Conservation (phyloP, 2,329 filamentous ascomycete species). For the Trichoderma arundinaceum region DNA sequence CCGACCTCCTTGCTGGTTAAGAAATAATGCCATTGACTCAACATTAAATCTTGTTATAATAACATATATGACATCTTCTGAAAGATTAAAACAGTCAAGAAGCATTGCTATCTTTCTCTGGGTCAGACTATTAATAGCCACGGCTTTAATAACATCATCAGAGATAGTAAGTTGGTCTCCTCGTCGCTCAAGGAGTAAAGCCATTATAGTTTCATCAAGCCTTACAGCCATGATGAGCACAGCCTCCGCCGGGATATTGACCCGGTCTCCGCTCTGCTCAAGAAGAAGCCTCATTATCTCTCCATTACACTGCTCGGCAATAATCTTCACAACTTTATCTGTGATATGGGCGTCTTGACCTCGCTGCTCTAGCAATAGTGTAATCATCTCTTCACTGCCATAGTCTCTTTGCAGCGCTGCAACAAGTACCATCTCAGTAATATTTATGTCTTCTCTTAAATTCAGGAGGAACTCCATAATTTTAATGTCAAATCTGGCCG, state of each 20-base stretch:
- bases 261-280: neutral
- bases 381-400: neutral
- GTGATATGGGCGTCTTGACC: neutral
- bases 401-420: neutral
- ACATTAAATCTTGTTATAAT: too few species aligned
- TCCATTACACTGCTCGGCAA: neutral
- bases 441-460: neutral
- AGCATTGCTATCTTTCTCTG: too few species aligned
- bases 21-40: neutral
- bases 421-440: neutral
- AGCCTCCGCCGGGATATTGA: neutral
- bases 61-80: too few species aligned
- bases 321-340: neutral
- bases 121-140: too few species aligned
- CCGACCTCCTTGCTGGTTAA: neutral
- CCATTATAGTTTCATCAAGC: neutral
- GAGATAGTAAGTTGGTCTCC: neutral
- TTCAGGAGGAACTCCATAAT: neutral
- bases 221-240: neutral
- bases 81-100: too few species aligned
- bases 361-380: neutral
- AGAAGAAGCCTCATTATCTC: neutral
- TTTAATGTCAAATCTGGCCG: too few species aligned
- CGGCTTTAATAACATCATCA: neutral
- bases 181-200: neutral